A percentile compares a stretch with the other conserved stretches of the same genome.
phyloP scores from a whole-genome alignment of 805 yeast genomes.

The Cyberlindnera amylophila region DNA sequence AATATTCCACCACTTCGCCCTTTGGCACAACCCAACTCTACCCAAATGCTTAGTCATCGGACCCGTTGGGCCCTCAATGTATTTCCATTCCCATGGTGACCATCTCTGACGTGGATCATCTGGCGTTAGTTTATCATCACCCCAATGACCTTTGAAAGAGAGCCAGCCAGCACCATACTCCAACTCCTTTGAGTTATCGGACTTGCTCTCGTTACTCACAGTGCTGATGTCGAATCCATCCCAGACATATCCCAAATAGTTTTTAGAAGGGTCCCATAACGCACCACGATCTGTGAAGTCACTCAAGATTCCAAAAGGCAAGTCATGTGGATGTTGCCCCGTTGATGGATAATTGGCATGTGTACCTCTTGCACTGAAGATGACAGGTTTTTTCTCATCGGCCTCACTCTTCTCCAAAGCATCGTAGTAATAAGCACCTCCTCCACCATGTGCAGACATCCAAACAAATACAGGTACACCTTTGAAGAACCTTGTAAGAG shows the following conservation, averaged over 20 bases:
- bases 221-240: constrained; percentile 55
- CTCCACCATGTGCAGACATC: constrained; percentile 99
- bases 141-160: constrained; percentile 83
- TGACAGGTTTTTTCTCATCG: constrained; percentile 54
- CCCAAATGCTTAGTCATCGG: constrained; percentile 76
- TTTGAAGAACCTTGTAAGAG: constrained; percentile 75
- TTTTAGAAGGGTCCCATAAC: constrained; percentile 87
- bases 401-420: constrained; percentile 51
- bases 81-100: constrained; percentile 86
- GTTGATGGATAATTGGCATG: constrained; percentile 96
- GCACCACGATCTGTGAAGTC: constrained; percentile 96
- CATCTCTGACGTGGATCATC: constrained; percentile 78
- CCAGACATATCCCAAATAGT: constrained; percentile 76
- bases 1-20: constrained; percentile 90
- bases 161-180: constrained; percentile 56
- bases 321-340: constrained; percentile 93
- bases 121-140: constrained; percentile 65
- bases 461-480: constrained; percentile 82
- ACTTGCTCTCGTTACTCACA: constrained; percentile 27
- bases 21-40: constrained; percentile 72
- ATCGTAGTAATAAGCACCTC: constrained; percentile 79
- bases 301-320: constrained; percentile 84
- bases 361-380: constrained; percentile 91
- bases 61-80: constrained; percentile 91
- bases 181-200: constrained; percentile 26